phyloP scores from a whole-genome alignment of 2,329 filamentous ascomycete genomes.

The Arthroderma sp. region DNA sequence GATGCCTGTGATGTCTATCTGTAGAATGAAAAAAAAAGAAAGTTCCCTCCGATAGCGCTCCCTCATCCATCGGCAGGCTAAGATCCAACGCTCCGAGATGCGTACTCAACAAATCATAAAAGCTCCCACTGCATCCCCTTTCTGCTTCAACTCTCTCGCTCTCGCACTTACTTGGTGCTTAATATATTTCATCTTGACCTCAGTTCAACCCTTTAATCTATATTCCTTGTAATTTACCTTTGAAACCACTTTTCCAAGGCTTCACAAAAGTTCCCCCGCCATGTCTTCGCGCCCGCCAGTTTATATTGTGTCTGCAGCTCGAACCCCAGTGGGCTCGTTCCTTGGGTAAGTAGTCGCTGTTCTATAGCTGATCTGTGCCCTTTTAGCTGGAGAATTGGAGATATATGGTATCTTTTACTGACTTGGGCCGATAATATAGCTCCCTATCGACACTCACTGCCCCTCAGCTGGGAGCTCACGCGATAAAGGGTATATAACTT shows the following conservation, averaged over 20 bases:
- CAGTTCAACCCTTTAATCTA: not conserved
- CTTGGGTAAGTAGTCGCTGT: slow-evolving; percentile 56
- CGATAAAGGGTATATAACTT: slow-evolving; percentile 65
- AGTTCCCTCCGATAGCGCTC: not conserved
- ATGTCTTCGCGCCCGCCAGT: slow-evolving; percentile 62
- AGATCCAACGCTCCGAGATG: not conserved
- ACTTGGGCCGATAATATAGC: slow-evolving; percentile 37
- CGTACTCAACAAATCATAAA: slow-evolving; percentile 1
- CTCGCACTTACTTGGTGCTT: not conserved
- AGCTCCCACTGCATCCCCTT: not conserved
- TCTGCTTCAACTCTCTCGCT: not conserved
- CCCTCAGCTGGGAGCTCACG: slow-evolving; percentile 73
- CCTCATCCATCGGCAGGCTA: not conserved
- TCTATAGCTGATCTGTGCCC: not conserved
- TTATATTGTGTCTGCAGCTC: slow-evolving; percentile 85
- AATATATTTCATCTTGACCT: not conserved
- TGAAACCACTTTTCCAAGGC: not conserved
- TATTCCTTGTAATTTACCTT: not conserved
- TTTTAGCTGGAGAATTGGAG: not conserved
- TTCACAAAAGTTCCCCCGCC: not conserved
- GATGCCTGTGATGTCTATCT: too few species aligned
- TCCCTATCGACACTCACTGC: slow-evolving; percentile 80
- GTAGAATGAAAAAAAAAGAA: not conserved
- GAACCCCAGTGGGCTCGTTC: slow-evolving; percentile 89
- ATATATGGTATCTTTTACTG: not conserved